Evolutionary conservation across 208 protist species (phyloP), one percentile per base, ranked within the genome.

Genomic region (Trypanosoma congolense): DNA sequence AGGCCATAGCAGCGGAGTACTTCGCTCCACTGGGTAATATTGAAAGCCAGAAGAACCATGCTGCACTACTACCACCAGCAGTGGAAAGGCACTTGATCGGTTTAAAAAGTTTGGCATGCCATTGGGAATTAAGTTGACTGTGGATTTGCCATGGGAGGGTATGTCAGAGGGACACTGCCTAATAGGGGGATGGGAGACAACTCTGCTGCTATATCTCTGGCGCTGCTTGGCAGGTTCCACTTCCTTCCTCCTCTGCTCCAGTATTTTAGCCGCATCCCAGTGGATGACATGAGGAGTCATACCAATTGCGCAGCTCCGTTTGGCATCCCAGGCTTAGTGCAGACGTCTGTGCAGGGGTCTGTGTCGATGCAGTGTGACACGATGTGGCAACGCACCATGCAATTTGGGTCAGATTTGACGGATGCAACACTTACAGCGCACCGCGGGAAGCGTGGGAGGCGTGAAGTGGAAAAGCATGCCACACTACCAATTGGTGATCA

Each of bases 201-300:
- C n/a, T n/a, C n/a, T n/a, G n/a, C 28, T 18, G n/a, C 16, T 2
- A 38, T 12, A 38, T 12, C 33, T 38, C 12, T 38, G 12, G 33
- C 33, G 0, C 18, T 21, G n/a, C 10, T 60, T 38, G 61, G 64
- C 16, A 40, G 50, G 1, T 26, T 16, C 16, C 50, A 69, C 18
- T 64, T 69, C 40, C 48, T 70, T 2, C 71, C 65, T 10, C 72
- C 72, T 4, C 52, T 78, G 43, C 49, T 70, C 18, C 65, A 69
- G 35, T 74, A 73, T 51, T 73, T 70, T 48, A 52, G 48, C 30
- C 44, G 41, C 12, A 9, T 55, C 28, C 41, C 64, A 9, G 43
- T 69, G 36, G 29, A 24, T 3, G 47, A 35, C 18, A 12, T 26
- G 25, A 40, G n/a, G 1, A 25, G n/a, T 0, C 16, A 36, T 5